A percentile compares a stretch with the other conserved stretches of the same genome.
These are phyloP conservation scores for Tylopilus sp. DNA, from an alignment of 1,284 basidiomycete genomes.

Conservation along the genomic window DNA sequence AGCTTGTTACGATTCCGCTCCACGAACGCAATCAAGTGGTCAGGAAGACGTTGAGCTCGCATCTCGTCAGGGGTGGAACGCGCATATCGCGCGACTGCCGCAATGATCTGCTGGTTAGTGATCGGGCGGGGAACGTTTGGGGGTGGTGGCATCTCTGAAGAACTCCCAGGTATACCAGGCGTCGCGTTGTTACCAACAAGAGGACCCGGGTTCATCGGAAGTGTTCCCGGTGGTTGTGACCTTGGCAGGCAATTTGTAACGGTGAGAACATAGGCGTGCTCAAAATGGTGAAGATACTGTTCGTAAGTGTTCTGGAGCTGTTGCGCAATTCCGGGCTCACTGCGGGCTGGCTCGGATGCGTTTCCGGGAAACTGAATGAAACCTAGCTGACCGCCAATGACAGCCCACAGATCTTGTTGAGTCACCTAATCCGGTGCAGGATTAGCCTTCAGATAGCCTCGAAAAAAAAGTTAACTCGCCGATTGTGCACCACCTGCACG, in stretches of 20 bases:
- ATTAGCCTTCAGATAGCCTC: conserved; percentile 6
- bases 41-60: conserved; percentile 60
- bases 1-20: conserved; percentile 62
- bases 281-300: conserved; percentile 67
- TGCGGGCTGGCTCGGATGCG: conserved; percentile 65
- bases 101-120: conserved; percentile 36
- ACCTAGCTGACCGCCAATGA: conserved; percentile 73
- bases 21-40: conserved; percentile 64
- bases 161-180: conserved; percentile 24
- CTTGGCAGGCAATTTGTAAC: conserved; percentile 32
- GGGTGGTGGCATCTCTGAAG: conserved; percentile 34
- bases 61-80: conserved; percentile 61
- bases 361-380: conserved; percentile 70
- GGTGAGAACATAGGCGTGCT: conserved; percentile 60
- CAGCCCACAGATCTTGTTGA: conserved; percentile 68
- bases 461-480: conserved; percentile 48
- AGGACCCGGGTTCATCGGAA: conserved; percentile 25
- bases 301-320: conserved; percentile 71
- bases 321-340: conserved; percentile 68
- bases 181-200: conserved; percentile 24
- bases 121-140: conserved; percentile 25
- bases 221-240: conserved; percentile 26
- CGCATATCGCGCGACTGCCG: conserved; percentile 48
- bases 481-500: conserved; percentile 61
- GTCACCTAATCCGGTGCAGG: conserved; percentile 55